Evolutionary conservation across 2,329 filamentous ascomycete species (phyloP).

Genomic region (Colletotrichum sp.): DNA sequence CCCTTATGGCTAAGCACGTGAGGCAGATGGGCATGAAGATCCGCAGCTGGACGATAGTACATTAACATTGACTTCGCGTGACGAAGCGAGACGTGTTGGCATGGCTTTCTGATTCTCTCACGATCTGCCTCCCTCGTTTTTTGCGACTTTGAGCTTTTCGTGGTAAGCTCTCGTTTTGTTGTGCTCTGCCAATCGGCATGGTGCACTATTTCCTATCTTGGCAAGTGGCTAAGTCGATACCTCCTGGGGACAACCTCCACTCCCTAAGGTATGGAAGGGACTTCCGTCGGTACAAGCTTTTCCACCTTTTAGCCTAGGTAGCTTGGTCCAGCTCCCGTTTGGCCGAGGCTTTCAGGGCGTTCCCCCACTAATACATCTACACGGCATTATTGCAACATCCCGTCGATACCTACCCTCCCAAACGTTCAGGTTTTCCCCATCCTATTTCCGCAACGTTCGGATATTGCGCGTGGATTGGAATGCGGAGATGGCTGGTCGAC

Average conservation of each 20-base stretch:
- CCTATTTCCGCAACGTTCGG: neutral
- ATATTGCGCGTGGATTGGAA: neutral
- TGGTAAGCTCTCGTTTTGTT: too few species aligned
- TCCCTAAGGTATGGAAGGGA: neutral
- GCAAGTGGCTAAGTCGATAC: neutral
- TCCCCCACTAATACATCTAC: neutral
- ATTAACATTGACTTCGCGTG: too few species aligned
- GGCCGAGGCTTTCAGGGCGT: constrained; percentile 7
- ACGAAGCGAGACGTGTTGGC: too few species aligned
- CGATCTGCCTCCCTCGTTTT: too few species aligned
- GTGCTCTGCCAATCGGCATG: too few species aligned
- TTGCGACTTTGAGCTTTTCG: too few species aligned
- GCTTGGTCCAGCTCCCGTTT: neutral
- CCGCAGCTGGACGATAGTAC: constrained; percentile 23
- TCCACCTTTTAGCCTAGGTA: neutral
- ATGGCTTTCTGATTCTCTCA: too few species aligned
- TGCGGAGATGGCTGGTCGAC: neutral
- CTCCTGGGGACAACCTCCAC: neutral
- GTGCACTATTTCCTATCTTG: constrained; percentile 6
- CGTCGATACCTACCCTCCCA: neutral
- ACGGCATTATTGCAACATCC: neutral
- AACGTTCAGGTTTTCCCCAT: neutral
- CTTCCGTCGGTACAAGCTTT: neutral
- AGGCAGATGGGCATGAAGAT: constrained; percentile 38
- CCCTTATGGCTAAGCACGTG: constrained; percentile 80